Evolutionary conservation across 1,284 basidiomycete genomes (phyloP).

Genomic region (Tetrapyrgos nigripes): DNA sequence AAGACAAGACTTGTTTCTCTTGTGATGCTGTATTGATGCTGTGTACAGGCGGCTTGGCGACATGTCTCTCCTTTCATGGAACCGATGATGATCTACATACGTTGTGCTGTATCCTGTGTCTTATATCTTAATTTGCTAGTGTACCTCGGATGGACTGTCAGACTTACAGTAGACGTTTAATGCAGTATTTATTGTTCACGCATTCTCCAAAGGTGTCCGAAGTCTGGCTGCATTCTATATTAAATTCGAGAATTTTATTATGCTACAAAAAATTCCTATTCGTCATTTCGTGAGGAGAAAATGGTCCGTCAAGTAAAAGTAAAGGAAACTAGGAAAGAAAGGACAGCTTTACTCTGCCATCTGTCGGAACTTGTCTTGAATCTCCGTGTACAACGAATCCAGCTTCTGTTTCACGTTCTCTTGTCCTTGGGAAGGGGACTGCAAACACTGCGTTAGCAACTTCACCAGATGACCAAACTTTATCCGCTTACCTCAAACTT

Average conservation of each 20-base stretch:
- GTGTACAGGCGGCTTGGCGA: constrained; percentile 73
- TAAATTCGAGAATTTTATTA: constrained; percentile 7
- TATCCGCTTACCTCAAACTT: constrained; percentile 85
- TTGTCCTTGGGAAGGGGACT: constrained; percentile 89
- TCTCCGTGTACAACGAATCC: constrained; percentile 81
- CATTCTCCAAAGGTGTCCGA: neutral
- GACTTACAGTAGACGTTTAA: neutral
- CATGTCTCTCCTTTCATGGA: constrained; percentile 90
- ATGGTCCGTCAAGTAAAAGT: constrained; percentile 8
- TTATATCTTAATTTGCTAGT: neutral
- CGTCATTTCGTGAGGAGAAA: constrained; percentile 6
- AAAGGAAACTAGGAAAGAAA: neutral
- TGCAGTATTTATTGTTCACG: neutral
- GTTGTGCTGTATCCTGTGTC: neutral
- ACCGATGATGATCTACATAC: constrained; percentile 60
- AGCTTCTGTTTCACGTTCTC: constrained; percentile 82
- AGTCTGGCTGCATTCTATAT: neutral
- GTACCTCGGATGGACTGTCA: neutral
- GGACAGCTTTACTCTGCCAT: constrained; percentile 72
- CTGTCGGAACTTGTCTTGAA: constrained; percentile 89
- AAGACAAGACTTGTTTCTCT: constrained; percentile 49
- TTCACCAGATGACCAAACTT: constrained; percentile 11
- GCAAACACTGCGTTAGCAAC: constrained; percentile 24
- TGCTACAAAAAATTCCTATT: constrained; percentile 16
- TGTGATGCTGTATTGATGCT: constrained; percentile 10